A percentile compares a stretch with the other conserved stretches of the same genome.
These are phyloP conservation scores for Apiospora malaysiana DNA, from an alignment of 2,329 filamentous ascomycete genomes.

Conservation along the genomic window DNA sequence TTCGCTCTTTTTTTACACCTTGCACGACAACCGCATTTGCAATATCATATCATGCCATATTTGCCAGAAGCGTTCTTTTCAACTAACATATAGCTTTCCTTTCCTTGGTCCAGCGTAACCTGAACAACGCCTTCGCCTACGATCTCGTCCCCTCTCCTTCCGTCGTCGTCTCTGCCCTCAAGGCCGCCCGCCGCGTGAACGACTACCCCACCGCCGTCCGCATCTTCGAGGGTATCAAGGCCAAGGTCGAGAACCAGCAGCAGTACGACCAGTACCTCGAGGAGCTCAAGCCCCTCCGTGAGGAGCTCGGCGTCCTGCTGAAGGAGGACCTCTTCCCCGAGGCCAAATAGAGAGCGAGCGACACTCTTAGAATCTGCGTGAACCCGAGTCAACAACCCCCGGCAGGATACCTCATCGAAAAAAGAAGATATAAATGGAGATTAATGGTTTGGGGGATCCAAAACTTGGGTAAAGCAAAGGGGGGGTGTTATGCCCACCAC, in stretches of 20 bases:
- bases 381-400: slow-evolving; percentile 6
- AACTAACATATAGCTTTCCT: slow-evolving; percentile 19
- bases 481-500: slow-evolving; percentile 2
- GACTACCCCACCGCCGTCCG: slow-evolving; percentile 98
- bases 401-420: slow-evolving; percentile 19
- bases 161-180: slow-evolving; percentile 89
- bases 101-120: slow-evolving; percentile 45
- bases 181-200: slow-evolving; percentile 94
- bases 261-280: slow-evolving; percentile 97
- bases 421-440: not conserved
- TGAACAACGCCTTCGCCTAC: slow-evolving; percentile 99
- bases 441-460: not conserved
- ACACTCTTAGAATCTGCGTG: slow-evolving; percentile 9
- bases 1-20: not conserved
- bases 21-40: not conserved
- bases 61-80: not conserved
- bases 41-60: not conserved
- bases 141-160: slow-evolving; percentile 95
- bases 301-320: slow-evolving; percentile 89
- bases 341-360: slow-evolving; percentile 41
- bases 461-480: slow-evolving; percentile 12
- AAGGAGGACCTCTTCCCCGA: slow-evolving; percentile 93
- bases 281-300: slow-evolving; percentile 89
- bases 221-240: slow-evolving; percentile 98
- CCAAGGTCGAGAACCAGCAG: slow-evolving; percentile 97